These are phyloP conservation scores for Niveomyces coronatus DNA, from an alignment of 2,329 filamentous ascomycete species.

Conservation along the genomic window DNA sequence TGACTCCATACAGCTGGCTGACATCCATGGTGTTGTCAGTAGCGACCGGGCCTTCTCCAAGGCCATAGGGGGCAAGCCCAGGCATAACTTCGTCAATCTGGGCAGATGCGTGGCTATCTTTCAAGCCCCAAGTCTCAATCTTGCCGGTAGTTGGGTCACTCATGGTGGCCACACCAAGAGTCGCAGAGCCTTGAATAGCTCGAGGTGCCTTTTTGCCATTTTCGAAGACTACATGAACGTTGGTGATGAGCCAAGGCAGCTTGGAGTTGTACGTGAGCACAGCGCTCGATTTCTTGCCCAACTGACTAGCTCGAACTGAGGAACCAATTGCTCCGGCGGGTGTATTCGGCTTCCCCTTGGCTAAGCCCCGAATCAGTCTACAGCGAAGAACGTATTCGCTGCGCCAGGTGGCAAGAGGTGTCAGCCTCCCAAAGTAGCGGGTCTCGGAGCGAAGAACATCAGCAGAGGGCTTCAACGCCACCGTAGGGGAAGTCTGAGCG, in stretches of 20 bases:
- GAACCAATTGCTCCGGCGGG: constrained; percentile 40
- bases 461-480: constrained; percentile 34
- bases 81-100: constrained; percentile 72
- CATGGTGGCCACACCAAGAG: constrained; percentile 65
- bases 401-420: constrained; percentile 79
- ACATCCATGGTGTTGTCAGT: constrained; percentile 83
- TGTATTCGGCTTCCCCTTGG: constrained; percentile 67
- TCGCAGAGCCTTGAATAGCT: constrained; percentile 74
- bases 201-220: constrained; percentile 63
- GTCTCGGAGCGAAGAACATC: constrained; percentile 58
- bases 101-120: constrained; percentile 62
- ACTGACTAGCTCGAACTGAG: constrained; percentile 36
- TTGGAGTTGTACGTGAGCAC: constrained; percentile 81
- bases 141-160: constrained; percentile 72
- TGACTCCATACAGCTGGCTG: constrained; percentile 72
- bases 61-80: constrained; percentile 63
- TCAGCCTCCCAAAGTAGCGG: constrained; percentile 74
- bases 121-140: constrained; percentile 71
- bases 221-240: constrained; percentile 67
- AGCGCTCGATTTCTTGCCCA: constrained; percentile 57
- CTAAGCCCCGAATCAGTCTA: constrained; percentile 68
- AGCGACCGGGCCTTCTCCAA: constrained; percentile 69
- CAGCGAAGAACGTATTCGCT: constrained; percentile 91
- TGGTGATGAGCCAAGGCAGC: constrained; percentile 66
- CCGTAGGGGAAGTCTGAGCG: constrained; percentile 24